Conservation (phyloP, 148 eudicot species). For the Heliosperma pusillum region DNA sequence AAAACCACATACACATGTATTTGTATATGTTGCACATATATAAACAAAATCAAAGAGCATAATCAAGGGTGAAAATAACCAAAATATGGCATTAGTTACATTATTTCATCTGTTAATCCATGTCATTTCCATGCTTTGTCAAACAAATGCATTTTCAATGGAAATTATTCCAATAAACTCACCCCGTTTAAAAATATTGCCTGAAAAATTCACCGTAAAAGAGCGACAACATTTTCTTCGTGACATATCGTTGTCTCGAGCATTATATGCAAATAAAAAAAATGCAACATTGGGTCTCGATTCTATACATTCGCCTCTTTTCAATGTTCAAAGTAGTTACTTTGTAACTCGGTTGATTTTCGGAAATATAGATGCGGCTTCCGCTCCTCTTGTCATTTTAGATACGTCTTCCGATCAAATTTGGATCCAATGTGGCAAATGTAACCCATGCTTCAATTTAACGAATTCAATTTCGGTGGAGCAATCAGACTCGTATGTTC, state of each 20-base stretch:
- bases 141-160: conserved; percentile 7
- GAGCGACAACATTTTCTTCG: not conserved
- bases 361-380: not conserved
- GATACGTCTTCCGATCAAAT: conserved; percentile 10
- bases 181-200: conserved; percentile 1
- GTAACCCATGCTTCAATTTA: conserved; percentile 4
- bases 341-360: not conserved
- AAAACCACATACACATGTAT: too few species aligned
- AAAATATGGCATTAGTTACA: not conserved
- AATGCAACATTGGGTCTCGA: not conserved
- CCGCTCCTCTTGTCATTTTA: not conserved
- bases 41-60: not conserved
- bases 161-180: conserved; percentile 3
- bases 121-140: not conserved
- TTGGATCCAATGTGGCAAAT: conserved; percentile 18
- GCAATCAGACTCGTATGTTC: not conserved
- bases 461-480: not conserved
- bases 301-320: not conserved
- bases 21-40: not conserved
- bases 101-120: not conserved
- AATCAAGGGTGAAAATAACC: not conserved
- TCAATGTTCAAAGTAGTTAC: not conserved
- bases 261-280: not conserved
- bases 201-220: not conserved
- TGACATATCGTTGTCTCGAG: conserved; percentile 8